phyloP scores from a whole-genome alignment of 192 early-diverging fungal genomes.

The Rhizophagus prolifer region DNA sequence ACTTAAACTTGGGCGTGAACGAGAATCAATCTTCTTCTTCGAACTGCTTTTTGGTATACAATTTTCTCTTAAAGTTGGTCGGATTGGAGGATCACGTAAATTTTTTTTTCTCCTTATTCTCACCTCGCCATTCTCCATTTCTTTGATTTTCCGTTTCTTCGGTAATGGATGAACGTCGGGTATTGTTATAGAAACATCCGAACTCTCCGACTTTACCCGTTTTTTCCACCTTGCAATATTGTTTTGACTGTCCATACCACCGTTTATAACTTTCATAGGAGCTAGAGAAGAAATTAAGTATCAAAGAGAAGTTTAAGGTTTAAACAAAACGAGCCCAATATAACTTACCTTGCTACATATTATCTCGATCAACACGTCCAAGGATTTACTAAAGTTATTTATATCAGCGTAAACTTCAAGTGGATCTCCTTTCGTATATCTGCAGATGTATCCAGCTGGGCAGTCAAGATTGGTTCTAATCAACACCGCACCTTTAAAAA shows the following conservation, averaged over 20 bases:
- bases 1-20: constrained; percentile 4
- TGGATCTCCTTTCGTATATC: constrained; percentile 28
- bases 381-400: constrained; percentile 30
- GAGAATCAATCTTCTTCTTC: constrained; percentile 4
- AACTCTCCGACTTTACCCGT: constrained; percentile 16
- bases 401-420: constrained; percentile 30
- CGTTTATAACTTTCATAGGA: constrained; percentile 29
- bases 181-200: constrained; percentile 20
- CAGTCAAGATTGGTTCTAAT: constrained; percentile 32
- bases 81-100: not conserved
- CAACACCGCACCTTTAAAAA: constrained; percentile 33
- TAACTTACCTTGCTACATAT: constrained; percentile 32
- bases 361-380: constrained; percentile 31
- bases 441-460: constrained; percentile 31
- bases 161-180: constrained; percentile 32
- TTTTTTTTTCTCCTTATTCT: constrained; percentile 6
- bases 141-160: constrained; percentile 20
- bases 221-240: constrained; percentile 28
- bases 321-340: constrained; percentile 11
- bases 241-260: not conserved
- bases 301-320: constrained; percentile 22
- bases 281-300: constrained; percentile 25
- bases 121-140: not conserved
- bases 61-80: constrained; percentile 2
- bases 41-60: constrained; percentile 6